Evolutionary conservation across 2,329 filamentous ascomycete species (phyloP).

Genomic region (Verticillium zaregamsianum): DNA sequence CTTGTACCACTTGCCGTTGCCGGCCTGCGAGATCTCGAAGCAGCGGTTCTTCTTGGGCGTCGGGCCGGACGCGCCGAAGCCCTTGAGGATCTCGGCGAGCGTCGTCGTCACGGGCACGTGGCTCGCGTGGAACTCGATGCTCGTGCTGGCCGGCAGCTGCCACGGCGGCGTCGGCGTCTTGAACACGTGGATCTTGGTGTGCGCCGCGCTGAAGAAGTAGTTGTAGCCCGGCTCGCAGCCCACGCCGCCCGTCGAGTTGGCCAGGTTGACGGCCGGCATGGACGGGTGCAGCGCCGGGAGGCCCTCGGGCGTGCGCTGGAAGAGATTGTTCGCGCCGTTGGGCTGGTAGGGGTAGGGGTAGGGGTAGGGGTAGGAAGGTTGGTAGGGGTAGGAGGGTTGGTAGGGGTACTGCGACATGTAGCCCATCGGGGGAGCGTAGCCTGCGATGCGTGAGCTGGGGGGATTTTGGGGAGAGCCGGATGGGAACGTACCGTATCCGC

Average conservation of each 20-base stretch:
- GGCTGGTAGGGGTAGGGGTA: slow-evolving; percentile 26
- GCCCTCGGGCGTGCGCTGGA: slow-evolving; percentile 34
- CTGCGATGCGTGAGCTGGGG: neutral
- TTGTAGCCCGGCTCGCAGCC: slow-evolving; percentile 60
- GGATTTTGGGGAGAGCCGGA: neutral
- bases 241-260: slow-evolving; percentile 52
- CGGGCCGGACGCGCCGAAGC: slow-evolving; percentile 53
- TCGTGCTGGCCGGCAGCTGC: slow-evolving; percentile 38
- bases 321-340: slow-evolving; percentile 29
- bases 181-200: slow-evolving; percentile 58
- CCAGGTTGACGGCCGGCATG: slow-evolving; percentile 50
- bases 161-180: slow-evolving; percentile 47
- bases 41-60: slow-evolving; percentile 49
- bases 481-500: slow-evolving; percentile 5
- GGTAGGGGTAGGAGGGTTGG: neutral
- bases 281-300: slow-evolving; percentile 37
- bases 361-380: neutral
- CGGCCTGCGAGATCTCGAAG: slow-evolving; percentile 51
- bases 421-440: neutral
- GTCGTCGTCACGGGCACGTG: slow-evolving; percentile 50
- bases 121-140: slow-evolving; percentile 42
- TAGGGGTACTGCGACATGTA: neutral
- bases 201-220: slow-evolving; percentile 54
- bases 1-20: slow-evolving; percentile 55
- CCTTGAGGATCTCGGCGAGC: slow-evolving; percentile 52